Percentiles rank a stretch among this genome's conserved stretches.
These are phyloP conservation scores for Nepenthes gracilis DNA, from an alignment of 148 eudicot genomes.

Conservation along the genomic window DNA sequence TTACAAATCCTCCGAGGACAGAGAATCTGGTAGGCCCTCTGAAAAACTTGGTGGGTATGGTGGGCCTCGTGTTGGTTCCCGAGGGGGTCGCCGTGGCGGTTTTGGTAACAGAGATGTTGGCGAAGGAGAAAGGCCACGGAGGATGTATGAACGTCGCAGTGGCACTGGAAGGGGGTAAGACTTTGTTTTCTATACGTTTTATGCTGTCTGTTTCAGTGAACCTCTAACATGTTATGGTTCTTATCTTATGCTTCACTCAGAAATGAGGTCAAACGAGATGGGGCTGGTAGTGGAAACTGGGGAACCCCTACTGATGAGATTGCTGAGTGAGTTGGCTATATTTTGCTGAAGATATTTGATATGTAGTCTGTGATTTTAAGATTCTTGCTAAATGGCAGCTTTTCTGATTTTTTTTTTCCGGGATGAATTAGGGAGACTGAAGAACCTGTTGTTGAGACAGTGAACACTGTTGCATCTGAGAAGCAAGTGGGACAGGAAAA, in stretches of 20 bases:
- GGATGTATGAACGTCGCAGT: conserved; percentile 77
- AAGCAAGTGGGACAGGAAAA: conserved; percentile 35
- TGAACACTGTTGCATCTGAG: conserved; percentile 29
- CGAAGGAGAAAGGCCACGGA: conserved; percentile 63
- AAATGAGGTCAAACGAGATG: conserved; percentile 62
- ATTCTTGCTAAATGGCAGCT: background rate
- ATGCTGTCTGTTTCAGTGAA: background rate
- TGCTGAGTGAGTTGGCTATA: conserved; percentile 33
- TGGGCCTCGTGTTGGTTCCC: conserved; percentile 43
- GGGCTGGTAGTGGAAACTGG: conserved; percentile 91
- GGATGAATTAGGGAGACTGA: conserved; percentile 27
- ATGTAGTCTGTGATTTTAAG: no score
- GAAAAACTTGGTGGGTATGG: conserved; percentile 23
- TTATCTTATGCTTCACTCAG: conserved; percentile 17
- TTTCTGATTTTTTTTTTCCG: background rate
- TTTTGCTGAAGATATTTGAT: background rate
- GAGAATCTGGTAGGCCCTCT: conserved; percentile 33
- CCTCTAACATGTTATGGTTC: background rate
- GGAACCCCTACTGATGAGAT: conserved; percentile 68
- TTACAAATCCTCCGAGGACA: conserved; percentile 30
- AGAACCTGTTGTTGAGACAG: conserved; percentile 31
- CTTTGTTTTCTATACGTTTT: background rate
- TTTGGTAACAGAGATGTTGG: conserved; percentile 45
- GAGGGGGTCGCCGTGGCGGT: conserved; percentile 77
- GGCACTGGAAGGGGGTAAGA: conserved; percentile 81